phyloP scores from a whole-genome alignment of 2,329 filamentous ascomycete species.

The Talaromyces sp. region DNA sequence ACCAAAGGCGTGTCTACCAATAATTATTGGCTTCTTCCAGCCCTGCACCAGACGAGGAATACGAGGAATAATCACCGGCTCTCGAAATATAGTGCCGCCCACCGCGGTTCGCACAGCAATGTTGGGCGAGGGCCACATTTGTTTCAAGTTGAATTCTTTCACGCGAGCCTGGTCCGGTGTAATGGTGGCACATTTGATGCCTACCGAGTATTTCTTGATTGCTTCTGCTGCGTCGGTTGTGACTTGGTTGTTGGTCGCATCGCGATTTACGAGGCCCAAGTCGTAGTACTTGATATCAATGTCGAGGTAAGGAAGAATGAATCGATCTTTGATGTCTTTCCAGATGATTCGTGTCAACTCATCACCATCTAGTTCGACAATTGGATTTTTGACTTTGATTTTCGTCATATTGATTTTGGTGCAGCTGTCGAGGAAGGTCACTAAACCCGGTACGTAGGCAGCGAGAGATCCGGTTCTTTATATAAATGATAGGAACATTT shows the following conservation, averaged over 20 bases:
- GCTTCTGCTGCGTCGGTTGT: slow-evolving; percentile 91
- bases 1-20: slow-evolving; percentile 94
- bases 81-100: slow-evolving; percentile 96
- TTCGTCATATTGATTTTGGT: neutral
- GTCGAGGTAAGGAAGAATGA: slow-evolving; percentile 64
- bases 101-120: slow-evolving; percentile 68
- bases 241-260: slow-evolving; percentile 93
- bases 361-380: slow-evolving; percentile 2
- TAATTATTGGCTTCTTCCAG: slow-evolving; percentile 99
- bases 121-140: slow-evolving; percentile 99
- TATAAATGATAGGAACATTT: neutral
- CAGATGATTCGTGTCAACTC: slow-evolving; percentile 98
- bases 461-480: neutral
- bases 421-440: neutral
- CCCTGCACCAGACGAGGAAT: slow-evolving; percentile 90
- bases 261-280: slow-evolving; percentile 84
- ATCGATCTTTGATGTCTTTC: slow-evolving; percentile 96
- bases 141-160: slow-evolving; percentile 96
- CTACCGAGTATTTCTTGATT: slow-evolving; percentile 97
- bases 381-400: neutral
- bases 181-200: slow-evolving; percentile 98
- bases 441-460: neutral
- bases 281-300: slow-evolving; percentile 98
- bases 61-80: slow-evolving; percentile 90
- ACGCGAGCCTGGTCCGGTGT: slow-evolving; percentile 95